Evolutionary conservation across 768 basidiomycete genomes (phyloP), one percentile per base, ranked within the genome.

Genomic region (Russula vinacea): DNA sequence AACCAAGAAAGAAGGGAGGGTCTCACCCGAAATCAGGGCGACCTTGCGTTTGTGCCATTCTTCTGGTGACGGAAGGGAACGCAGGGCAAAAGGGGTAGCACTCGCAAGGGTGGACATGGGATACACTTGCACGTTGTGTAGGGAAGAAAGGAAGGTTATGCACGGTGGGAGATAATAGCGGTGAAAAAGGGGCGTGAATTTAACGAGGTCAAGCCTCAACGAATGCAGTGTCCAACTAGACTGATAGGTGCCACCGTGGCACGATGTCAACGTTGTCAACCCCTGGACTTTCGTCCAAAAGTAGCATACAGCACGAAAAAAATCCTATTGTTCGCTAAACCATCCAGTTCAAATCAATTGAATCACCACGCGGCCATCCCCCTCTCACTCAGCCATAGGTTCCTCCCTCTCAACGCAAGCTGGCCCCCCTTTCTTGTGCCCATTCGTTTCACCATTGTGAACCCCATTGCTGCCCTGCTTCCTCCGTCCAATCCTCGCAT

Each of bases 1-100:
- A 52, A 56, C 57, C 24, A 22, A 35, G 40, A 62, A 58, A 32
- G 65, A 29, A 19, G 37, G 50, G 22, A 13, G n/a, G 53, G 60
- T 55, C 62, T 47, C 72, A 92, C 94, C 94, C 70, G 92, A 92
- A 69, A 98, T 90, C 57, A 98, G 79, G 11, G 94, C 94, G 67
- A 98, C 92, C 76, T 96, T 97, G 76, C 94, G 87, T 77, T 89
- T 88, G 70, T 83, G 82, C 74, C 90, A 97, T 68, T 93, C 90
- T 70, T 88, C 90, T 0, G 85, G 83, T n/a, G 88, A 74, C 1
- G 88, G 89, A 32, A 91, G 79, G 67, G 80, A 73, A 57, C 86
- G 82, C 50, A 72, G 67, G 5, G 75, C 66, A 65, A 76, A 76
- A 6, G 74, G 72, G 24, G 70, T 62, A 17, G 70, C 62, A 57